Evolutionary conservation across 257 asterid species (phyloP).

Genomic region (Nicotiana obtusifolia): DNA sequence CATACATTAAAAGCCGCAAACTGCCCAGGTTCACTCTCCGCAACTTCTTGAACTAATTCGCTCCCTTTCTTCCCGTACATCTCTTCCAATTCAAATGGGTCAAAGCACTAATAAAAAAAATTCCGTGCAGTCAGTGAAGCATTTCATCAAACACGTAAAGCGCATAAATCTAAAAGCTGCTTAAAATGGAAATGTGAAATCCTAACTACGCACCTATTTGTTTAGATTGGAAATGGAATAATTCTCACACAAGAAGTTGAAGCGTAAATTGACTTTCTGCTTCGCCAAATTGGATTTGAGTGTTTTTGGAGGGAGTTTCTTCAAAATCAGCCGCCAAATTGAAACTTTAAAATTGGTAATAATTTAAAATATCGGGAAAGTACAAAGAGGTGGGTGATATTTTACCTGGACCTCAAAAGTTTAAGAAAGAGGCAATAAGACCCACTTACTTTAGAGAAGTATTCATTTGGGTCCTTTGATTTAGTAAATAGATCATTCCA

Average conservation of each 20-base stretch:
- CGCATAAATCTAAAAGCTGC: not conserved
- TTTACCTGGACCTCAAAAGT: not conserved
- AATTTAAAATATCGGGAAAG: not conserved
- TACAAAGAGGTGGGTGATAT: not conserved
- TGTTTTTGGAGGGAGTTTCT: not conserved
- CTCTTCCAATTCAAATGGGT: slow-evolving; percentile 12
- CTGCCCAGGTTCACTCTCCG: slow-evolving; percentile 66
- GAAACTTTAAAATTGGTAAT: not conserved
- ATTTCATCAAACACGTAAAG: slow-evolving; percentile 35
- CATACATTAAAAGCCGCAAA: slow-evolving; percentile 61
- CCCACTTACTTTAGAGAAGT: not conserved
- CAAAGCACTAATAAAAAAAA: not conserved
- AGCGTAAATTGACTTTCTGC: not conserved
- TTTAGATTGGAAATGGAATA: not conserved
- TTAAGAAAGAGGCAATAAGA: not conserved
- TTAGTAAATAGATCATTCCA: no score
- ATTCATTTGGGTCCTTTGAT: not conserved
- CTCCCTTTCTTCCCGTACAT: slow-evolving; percentile 77
- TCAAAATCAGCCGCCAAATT: not conserved
- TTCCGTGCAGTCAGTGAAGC: slow-evolving; percentile 24
- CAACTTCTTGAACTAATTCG: slow-evolving; percentile 69
- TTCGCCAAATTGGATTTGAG: not conserved
- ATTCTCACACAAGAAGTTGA: no score
- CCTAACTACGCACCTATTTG: not conserved
- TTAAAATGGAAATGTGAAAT: not conserved